These are phyloP conservation scores for Sporothrix sp. DNA, from an alignment of 2,329 filamentous ascomycete species.

Conservation along the genomic window DNA sequence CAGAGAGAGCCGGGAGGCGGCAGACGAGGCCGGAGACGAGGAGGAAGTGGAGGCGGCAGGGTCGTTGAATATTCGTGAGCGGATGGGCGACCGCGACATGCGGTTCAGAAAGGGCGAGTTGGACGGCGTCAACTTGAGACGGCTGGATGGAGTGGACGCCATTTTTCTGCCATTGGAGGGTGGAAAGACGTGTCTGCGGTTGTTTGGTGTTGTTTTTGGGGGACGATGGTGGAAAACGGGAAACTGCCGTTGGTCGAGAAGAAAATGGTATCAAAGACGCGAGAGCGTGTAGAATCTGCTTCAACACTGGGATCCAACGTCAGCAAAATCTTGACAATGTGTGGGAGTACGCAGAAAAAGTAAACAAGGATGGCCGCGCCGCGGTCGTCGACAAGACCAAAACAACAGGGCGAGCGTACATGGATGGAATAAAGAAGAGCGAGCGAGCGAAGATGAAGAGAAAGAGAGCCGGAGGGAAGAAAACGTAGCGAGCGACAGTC, in stretches of 20 bases:
- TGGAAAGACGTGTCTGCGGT: neutral
- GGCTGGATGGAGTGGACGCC: constrained; percentile 49
- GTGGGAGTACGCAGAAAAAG: neutral
- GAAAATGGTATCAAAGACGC: too few relatives aligned
- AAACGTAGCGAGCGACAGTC: constrained; percentile 2
- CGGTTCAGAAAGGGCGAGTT: constrained; percentile 61
- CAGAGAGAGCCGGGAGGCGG: constrained; percentile 56
- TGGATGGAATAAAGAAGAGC: neutral
- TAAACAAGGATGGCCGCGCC: neutral
- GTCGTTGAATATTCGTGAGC: constrained; percentile 39
- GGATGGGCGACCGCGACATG: constrained; percentile 52
- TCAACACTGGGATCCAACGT: too few relatives aligned
- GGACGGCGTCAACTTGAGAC: constrained; percentile 63
- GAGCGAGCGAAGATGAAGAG: constrained; percentile 1
- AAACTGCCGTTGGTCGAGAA: too few relatives aligned
- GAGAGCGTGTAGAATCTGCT: too few relatives aligned
- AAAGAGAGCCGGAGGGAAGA: neutral
- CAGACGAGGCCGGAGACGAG: neutral
- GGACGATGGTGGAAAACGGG: neutral
- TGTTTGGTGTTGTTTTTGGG: too few relatives aligned
- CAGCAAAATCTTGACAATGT: too few relatives aligned
- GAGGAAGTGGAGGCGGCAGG: neutral
- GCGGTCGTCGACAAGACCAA: neutral
- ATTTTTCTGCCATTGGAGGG: constrained; percentile 46
- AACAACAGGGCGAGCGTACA: neutral